Conservation (phyloP, 2,329 filamentous ascomycete species). For the Alternaria infectoria region DNA sequence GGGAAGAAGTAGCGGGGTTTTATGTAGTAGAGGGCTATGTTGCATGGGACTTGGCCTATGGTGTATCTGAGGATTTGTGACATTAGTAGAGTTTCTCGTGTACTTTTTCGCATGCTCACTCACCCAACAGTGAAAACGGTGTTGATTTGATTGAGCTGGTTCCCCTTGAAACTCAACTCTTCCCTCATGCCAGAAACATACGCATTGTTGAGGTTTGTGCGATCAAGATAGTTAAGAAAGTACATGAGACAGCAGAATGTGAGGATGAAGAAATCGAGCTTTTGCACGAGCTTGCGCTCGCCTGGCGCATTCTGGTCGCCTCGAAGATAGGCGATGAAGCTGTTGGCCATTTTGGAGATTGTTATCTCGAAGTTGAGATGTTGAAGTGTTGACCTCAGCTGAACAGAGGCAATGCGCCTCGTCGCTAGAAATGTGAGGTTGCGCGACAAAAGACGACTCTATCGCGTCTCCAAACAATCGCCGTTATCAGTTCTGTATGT, state of each 20-base stretch:
- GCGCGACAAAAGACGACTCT: background rate
- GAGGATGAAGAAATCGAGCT: constrained; percentile 70
- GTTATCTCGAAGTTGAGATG: background rate
- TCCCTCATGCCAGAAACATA: constrained; percentile 53
- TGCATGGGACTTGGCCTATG: constrained; percentile 59
- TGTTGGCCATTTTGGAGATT: constrained; percentile 31
- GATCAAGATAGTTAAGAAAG: constrained; percentile 46
- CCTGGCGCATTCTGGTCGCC: constrained; percentile 44
- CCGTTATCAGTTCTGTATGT: background rate
- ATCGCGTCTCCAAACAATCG: background rate
- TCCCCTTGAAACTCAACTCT: constrained; percentile 48
- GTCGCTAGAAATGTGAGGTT: background rate
- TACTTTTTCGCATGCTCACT: background rate
- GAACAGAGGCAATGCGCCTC: background rate
- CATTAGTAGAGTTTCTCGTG: background rate
- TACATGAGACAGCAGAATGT: constrained; percentile 66
- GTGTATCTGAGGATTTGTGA: constrained; percentile 38
- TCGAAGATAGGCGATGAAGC: constrained; percentile 42
- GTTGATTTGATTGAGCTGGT: constrained; percentile 57
- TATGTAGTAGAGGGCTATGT: constrained; percentile 65
- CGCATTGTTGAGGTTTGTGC: constrained; percentile 52
- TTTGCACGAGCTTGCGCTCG: constrained; percentile 58
- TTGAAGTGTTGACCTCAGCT: background rate
- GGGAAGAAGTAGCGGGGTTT: constrained; percentile 70
- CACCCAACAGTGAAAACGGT: constrained; percentile 44